Base-by-base conservation (phyloP, 306 rosid species). In the Ormosia emarginata region DNA sequence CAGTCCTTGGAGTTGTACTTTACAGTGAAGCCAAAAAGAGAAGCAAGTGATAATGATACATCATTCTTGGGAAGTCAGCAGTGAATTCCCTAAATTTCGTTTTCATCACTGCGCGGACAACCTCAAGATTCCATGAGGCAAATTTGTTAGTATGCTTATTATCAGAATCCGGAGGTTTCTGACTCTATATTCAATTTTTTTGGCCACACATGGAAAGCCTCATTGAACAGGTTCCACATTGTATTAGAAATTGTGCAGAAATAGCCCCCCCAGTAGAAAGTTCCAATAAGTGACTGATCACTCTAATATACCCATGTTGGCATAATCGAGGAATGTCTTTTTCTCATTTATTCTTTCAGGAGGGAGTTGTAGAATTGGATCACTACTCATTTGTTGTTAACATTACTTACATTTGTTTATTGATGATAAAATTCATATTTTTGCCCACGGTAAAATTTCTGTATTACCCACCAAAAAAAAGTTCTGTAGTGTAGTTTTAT, bases 21-120 rank as follows among this genome's bases (percentile, higher is more conserved):
- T 96, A 96, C 75, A 92, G 98, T 68, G 99, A 96, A 89, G 97
- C 98, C 83, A 96, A 96, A 90, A 96, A 96, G 84, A 87, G 99
- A 96, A 94, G 98, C 90, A 96, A 96, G 83, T 92, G 88, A 94
- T 82, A 8, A 11, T 32, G 61, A 67, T 74, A 43, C 43, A 36
- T 56, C 52, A 79, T 64, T 70, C 64, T 63, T 67, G 81, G 81
- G 75, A 79, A 85, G 79, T 66, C 86, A 6, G 12, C 68, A 46
- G 46, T 11, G 86, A 78, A 81, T 64, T 74, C 86, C 88, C 76
- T 55, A 67, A 58, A 75, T 87, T 62, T 80, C 76, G 85, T 66
- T 81, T 79, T 74, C 80, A 58, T 82, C 74, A 59, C 79, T 66
- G 85, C 36, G 6, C 34, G 46, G 75, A 73, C 76, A 81, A 72